Evolutionary conservation across 768 basidiomycete species (phyloP), one percentile per base, ranked within the genome.

Genomic region (Kwoniella europaea): DNA sequence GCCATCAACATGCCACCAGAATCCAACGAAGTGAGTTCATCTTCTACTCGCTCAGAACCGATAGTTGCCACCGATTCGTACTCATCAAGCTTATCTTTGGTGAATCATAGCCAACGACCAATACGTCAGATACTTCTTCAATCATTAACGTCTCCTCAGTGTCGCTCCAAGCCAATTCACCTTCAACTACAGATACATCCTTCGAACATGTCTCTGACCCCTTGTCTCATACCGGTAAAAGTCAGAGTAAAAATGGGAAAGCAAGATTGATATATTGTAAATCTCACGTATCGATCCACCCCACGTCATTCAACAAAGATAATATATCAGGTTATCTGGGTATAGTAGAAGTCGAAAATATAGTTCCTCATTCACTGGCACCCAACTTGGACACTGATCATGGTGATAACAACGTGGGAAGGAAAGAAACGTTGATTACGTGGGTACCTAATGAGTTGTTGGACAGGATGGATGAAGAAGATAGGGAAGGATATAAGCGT

Each of bases 241-340:
- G 27, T n/a, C 44, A 18, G 29, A 59, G 41, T 10, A 61, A 61
- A 18, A 46, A 68, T 13, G 63, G 62, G 50, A 81, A 83, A 66
- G 82, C 80, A 13, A 67, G 74, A 27, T 86, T 98, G 59, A 82
- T 98, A 15, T 97, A 93, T 77, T 91, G 90, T 83, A 97, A 96
- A 82, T 92, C 91, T 53, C 95, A 94, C 82, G 96, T 98, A 56
- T 94, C 96, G 80, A 90, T 99, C 55, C 93, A 98, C 76, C 97
- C 97, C 0, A 96, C 94, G 2, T 89, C 91, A 3, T 95, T 94
- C 82, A 87, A 91, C 2, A 88, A 91, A 78, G 97, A 98, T 84
- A 96, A 98, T 83, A 92, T 98, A 44, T 89, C 93, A 2, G 97
- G 97, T 1, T 98, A 96, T 82, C 90, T 94, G 7, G 90, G 91